These are phyloP conservation scores for Dryadomyces sulphureus DNA, from an alignment of 2,329 filamentous ascomycete species.

Conservation along the genomic window DNA sequence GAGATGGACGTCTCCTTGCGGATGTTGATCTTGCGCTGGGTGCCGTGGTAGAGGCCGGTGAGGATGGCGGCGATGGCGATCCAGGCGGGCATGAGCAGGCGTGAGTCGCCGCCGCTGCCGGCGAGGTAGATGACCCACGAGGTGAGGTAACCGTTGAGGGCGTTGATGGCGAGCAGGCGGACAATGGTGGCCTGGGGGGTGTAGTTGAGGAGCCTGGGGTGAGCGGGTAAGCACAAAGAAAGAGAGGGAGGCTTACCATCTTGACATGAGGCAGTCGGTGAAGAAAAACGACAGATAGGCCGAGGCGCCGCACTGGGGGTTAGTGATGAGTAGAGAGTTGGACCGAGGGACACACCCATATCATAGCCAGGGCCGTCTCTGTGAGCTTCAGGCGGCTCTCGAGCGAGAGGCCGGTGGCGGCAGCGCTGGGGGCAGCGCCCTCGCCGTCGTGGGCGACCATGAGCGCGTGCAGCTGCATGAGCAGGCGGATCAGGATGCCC, in stretches of 20 bases:
- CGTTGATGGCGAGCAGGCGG: slow-evolving; percentile 60
- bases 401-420: slow-evolving; percentile 14
- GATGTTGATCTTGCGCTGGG: slow-evolving; percentile 65
- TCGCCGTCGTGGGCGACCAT: slow-evolving; percentile 1
- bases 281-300: slow-evolving; percentile 73
- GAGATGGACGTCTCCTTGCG: slow-evolving; percentile 65
- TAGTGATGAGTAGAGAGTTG: not conserved
- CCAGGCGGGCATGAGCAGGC: slow-evolving; percentile 62
- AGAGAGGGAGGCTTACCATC: slow-evolving; percentile 39
- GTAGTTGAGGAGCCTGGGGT: slow-evolving; percentile 67
- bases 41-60: slow-evolving; percentile 61
- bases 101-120: slow-evolving; percentile 54
- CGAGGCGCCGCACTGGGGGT: slow-evolving; percentile 52
- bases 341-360: slow-evolving; percentile 42
- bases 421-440: slow-evolving; percentile 1
- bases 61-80: slow-evolving; percentile 61
- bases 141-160: slow-evolving; percentile 60
- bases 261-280: slow-evolving; percentile 71
- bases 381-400: slow-evolving; percentile 41
- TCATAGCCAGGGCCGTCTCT: slow-evolving; percentile 55
- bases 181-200: slow-evolving; percentile 69
- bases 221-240: not conserved
- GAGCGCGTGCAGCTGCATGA: slow-evolving; percentile 41
- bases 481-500: slow-evolving; percentile 51
- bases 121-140: slow-evolving; percentile 56